Conservation (phyloP, 1,284 basidiomycete genomes). For the Hemileia vastatrix region DNA sequence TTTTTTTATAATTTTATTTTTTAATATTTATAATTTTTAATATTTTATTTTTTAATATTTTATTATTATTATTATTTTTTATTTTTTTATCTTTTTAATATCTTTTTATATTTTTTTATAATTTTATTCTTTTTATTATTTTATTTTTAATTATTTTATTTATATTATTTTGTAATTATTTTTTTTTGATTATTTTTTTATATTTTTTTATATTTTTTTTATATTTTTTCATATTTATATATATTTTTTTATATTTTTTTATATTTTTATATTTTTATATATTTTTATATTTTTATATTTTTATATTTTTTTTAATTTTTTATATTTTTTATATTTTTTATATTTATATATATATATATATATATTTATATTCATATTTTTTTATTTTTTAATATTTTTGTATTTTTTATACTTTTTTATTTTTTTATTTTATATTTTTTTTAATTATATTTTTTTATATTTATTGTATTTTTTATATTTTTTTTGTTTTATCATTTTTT, state of each 20-base stretch:
- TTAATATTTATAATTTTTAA: too few species aligned
- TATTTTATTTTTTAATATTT: too few species aligned
- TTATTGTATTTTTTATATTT: neutral
- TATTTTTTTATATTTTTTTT: neutral
- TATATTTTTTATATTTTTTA: neutral
- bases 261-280: neutral
- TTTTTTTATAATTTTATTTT: too few species aligned
- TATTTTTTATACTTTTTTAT: neutral
- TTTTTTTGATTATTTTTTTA: neutral
- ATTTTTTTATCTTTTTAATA: too few species aligned
- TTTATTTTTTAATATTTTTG: neutral
- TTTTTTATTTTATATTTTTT: neutral
- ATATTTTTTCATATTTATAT: neutral
- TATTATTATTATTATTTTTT: too few species aligned
- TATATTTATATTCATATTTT: neutral
- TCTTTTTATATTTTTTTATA: neutral
- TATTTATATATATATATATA: too few species aligned
- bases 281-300: neutral
- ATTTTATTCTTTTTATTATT: neutral
- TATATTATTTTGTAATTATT: neutral
- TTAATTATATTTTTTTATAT: neutral
- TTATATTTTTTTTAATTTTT: neutral
- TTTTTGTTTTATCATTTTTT: neutral
- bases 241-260: neutral
- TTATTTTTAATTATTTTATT: too few species aligned